Evolutionary conservation across 345 rosid species (phyloP).

Genomic region (Lepidium africanum): DNA sequence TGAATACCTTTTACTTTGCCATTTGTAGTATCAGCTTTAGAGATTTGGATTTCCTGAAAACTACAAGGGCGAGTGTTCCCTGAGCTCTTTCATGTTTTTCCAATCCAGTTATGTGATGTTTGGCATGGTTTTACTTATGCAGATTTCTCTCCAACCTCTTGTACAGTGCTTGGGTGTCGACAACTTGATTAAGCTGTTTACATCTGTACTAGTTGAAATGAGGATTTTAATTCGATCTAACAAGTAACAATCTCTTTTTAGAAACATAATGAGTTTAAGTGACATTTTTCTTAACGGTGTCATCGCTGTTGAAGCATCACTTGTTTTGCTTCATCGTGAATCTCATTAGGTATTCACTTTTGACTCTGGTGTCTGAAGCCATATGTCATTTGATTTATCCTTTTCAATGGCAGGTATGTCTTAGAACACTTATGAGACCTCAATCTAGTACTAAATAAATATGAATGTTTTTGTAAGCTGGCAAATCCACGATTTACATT

Average conservation of each 20-base stretch:
- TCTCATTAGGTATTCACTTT: constrained; percentile 74
- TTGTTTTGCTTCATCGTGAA: constrained; percentile 2
- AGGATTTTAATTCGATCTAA: constrained; percentile 88
- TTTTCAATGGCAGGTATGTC: constrained; percentile 89
- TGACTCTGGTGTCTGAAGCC: constrained; percentile 88
- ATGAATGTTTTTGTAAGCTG: constrained; percentile 5
- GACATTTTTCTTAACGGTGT: background rate
- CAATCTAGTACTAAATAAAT: background rate
- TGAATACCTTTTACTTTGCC: background rate
- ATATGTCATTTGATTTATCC: constrained; percentile 97
- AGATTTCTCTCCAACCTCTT: constrained; percentile 95
- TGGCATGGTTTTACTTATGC: constrained; percentile 37
- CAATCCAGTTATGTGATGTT: background rate
- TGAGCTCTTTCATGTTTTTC: background rate
- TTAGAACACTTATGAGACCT: constrained; percentile 6
- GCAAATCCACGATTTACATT: background rate
- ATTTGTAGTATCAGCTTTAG: background rate
- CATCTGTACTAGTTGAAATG: constrained; percentile 89
- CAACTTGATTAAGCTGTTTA: constrained; percentile 82
- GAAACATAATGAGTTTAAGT: background rate
- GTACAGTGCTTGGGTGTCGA: constrained; percentile 94
- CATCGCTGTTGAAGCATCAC: background rate
- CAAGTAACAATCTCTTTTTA: constrained; percentile 48
- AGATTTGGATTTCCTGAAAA: background rate
- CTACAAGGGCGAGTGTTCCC: background rate